Base-by-base conservation (phyloP, 2,329 filamentous ascomycete species). In the Fusarium bulbicola region DNA sequence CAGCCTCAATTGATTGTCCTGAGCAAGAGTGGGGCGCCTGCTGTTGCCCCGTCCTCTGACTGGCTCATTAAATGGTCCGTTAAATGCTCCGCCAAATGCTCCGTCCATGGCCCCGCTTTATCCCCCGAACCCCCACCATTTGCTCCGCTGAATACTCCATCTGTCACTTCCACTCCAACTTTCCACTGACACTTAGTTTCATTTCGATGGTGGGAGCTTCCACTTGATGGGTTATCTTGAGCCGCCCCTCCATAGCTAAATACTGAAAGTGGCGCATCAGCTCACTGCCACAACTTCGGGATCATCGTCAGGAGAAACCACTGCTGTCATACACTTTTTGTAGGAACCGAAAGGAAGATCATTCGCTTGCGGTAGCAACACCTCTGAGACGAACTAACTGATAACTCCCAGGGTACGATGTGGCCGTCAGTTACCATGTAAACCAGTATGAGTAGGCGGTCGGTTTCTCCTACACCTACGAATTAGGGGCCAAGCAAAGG, bases 171-270 rank as follows among this genome's bases (percentile, higher is more conserved):
- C 16, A 18, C 42, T 24, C 9, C 24, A 6, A 24, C 15, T 26
- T 45, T 18, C 11, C 42, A 13, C n/a, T 45, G 11, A 18, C 16
- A 21, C 12, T 46, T 28, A 7, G 7, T 20, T 46, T 28, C 43
- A 14, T 4, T 20, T 6, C 16, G 20, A 14, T 7, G 10, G 8
- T 4, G 3, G 2, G 10, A 39, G 4, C 9, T n/a, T n/a, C 3
- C 50, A 26, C 10, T 37, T 14, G 3, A 54, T 54, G n/a, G 53
- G 21, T 45, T 7, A 7, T 43, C 16, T 32, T 1, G 6, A 43
- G 37, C 16, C 52, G 1, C 37, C 37, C 12, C 28, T 16, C 5
- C 12, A 20, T 4, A 43, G 21, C 12, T 21, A 42, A 5, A 8
- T 14, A 18, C 26, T 5, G 26, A 26, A 26, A 26, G 26, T 26